Evolutionary conservation across 495 filamentous ascomycete genomes (phyloP).

Genomic region (Neurospora sp.): DNA sequence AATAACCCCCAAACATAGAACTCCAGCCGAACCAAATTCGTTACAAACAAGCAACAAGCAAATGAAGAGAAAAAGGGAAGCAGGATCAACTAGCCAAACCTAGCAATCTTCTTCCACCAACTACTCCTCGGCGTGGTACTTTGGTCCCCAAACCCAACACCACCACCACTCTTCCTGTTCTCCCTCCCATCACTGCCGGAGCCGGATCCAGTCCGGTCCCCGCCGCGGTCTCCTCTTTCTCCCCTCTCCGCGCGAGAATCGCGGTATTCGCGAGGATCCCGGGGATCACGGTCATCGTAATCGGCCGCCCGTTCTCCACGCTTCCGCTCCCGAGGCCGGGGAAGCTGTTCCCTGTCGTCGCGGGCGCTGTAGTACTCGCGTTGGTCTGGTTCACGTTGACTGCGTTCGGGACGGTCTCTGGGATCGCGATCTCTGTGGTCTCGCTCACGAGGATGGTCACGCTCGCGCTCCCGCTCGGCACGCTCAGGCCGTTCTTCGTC

Average conservation of each 20-base stretch:
- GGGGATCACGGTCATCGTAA: background rate
- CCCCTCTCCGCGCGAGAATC: background rate
- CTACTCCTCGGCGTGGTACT: slow-evolving; percentile 38
- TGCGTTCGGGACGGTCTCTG: slow-evolving; percentile 11
- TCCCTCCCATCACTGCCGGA: slow-evolving; percentile 31
- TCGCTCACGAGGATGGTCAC: slow-evolving; percentile 8
- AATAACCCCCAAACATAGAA: background rate
- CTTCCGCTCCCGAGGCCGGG: background rate
- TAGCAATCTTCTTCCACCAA: slow-evolving; percentile 44
- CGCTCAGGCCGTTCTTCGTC: background rate
- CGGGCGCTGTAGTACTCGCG: background rate
- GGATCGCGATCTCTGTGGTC: slow-evolving; percentile 3
- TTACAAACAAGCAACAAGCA: background rate
- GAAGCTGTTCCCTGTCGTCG: background rate
- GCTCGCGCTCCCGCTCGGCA: slow-evolving; percentile 5
- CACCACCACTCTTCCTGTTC: slow-evolving; percentile 20
- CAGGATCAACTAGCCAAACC: slow-evolving; percentile 1
- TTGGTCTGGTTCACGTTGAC: background rate
- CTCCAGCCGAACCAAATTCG: background rate
- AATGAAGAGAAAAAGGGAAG: background rate
- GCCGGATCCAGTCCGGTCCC: slow-evolving; percentile 30
- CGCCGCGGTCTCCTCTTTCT: slow-evolving; percentile 7
- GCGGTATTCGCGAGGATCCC: background rate
- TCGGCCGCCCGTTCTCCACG: background rate
- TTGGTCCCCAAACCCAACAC: slow-evolving; percentile 28